Conservation (phyloP, 768 basidiomycete genomes). For the Termitomyces sp. region DNA sequence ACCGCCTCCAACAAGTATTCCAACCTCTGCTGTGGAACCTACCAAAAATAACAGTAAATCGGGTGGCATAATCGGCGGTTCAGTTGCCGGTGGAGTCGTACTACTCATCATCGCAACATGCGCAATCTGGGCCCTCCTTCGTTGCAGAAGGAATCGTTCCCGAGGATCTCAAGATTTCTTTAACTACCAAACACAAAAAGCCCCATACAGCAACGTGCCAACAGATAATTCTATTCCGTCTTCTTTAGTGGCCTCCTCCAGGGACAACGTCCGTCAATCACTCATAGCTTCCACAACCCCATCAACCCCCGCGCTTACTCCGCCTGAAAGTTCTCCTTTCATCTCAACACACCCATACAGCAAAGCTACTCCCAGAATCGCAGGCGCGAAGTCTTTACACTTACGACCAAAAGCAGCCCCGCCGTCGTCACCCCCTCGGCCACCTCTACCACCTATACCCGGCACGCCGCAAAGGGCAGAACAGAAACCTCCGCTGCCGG, state of each 20-base stretch:
- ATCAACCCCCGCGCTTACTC: background rate
- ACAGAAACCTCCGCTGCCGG: background rate
- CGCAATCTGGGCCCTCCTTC: conserved; percentile 5
- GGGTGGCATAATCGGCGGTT: conserved; percentile 18
- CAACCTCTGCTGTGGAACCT: background rate
- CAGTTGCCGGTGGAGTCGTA: conserved; percentile 15
- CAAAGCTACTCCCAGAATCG: background rate
- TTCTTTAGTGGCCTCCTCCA: background rate
- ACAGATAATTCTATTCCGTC: background rate
- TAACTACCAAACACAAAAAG: conserved; percentile 10
- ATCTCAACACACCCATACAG: background rate
- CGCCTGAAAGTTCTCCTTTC: background rate
- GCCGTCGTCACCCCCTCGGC: background rate
- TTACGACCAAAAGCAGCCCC: background rate
- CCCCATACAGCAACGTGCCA: background rate
- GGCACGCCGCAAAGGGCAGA: background rate
- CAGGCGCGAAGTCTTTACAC: background rate
- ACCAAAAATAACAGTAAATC: background rate
- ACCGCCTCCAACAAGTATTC: conserved; percentile 1
- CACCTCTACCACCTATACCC: background rate
- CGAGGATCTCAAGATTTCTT: conserved; percentile 12
- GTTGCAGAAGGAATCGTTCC: conserved; percentile 3
- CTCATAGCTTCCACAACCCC: background rate
- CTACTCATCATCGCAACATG: conserved; percentile 7
- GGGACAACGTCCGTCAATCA: background rate